Conservation (phyloP, 2,329 filamentous ascomycete species). For the Botrytis squamosa region DNA sequence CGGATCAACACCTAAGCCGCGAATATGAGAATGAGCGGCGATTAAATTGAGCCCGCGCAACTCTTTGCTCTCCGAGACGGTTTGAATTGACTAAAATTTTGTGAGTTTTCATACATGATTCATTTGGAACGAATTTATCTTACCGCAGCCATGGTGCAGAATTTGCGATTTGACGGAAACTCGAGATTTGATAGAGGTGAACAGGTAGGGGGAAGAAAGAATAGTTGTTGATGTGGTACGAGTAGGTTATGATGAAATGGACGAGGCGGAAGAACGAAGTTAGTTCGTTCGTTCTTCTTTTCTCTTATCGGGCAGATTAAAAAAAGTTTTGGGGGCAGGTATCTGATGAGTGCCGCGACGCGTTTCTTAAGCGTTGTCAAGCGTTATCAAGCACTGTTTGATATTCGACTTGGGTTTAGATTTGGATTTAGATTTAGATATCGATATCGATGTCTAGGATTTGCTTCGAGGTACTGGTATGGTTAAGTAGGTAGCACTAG, state of each 20-base stretch:
- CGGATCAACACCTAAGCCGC: slow-evolving; percentile 87
- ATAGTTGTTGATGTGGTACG: background rate
- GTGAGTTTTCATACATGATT: background rate
- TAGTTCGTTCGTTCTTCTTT: background rate
- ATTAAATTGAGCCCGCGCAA: slow-evolving; percentile 95
- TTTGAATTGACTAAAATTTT: slow-evolving; percentile 60
- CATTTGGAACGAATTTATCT: background rate
- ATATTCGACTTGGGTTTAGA: no score
- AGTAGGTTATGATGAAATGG: background rate
- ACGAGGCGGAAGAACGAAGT: background rate
- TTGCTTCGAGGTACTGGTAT: background rate
- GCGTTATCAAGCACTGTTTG: background rate
- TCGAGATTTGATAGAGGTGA: background rate
- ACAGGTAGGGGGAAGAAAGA: background rate
- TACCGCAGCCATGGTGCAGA: slow-evolving; percentile 18
- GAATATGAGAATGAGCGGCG: slow-evolving; percentile 96
- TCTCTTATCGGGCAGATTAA: background rate
- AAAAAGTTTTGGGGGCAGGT: background rate
- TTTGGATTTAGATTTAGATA: background rate
- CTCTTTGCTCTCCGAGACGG: slow-evolving; percentile 93
- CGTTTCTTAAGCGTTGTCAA: background rate
- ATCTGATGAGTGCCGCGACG: background rate
- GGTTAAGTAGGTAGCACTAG: no score
- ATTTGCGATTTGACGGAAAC: background rate
- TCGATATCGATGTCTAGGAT: no score